Evolutionary conservation across 129 eudicot genomes (phyloP).

Genomic region (Saussurea involucrata): DNA sequence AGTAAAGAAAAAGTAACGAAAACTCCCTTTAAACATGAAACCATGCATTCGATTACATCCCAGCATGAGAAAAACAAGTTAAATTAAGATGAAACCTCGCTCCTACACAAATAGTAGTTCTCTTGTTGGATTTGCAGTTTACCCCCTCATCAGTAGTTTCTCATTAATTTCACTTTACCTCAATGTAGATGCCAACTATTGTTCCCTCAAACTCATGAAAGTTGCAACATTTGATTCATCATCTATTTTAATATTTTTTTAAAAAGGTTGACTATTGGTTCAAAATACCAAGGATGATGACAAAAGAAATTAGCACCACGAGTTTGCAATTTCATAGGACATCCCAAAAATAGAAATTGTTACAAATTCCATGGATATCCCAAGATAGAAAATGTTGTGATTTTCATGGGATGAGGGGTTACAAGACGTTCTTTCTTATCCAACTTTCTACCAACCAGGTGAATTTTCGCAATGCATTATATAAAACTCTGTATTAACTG

Average conservation of each 20-base stretch:
- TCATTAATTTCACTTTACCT: constrained; percentile 8
- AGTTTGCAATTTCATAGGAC: neutral
- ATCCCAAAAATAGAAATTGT: constrained; percentile 23
- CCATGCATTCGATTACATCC: constrained; percentile 12
- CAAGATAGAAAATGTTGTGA: constrained; percentile 13
- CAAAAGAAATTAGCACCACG: neutral
- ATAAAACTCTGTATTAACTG: neutral
- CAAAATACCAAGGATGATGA: constrained; percentile 3
- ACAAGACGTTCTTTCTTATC: constrained; percentile 3
- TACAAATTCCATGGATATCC: constrained; percentile 10
- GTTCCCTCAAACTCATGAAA: neutral
- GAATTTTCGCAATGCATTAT: constrained; percentile 25
- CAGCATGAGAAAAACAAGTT: constrained; percentile 18
- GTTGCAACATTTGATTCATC: constrained; percentile 6
- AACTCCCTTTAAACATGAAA: constrained; percentile 15
- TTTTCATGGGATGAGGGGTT: constrained; percentile 7
- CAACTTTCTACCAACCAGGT: constrained; percentile 14
- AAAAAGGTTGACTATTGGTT: constrained; percentile 7
- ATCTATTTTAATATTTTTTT: neutral
- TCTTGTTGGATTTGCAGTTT: constrained; percentile 2
- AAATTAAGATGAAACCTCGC: constrained; percentile 7
- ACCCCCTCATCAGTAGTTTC: neutral
- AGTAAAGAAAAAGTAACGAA: constrained; percentile 19
- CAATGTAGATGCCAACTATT: neutral
- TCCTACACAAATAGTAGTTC: constrained; percentile 8